Base-by-base conservation (phyloP, 2,329 filamentous ascomycete genomes). In the Penicillium sp. region DNA sequence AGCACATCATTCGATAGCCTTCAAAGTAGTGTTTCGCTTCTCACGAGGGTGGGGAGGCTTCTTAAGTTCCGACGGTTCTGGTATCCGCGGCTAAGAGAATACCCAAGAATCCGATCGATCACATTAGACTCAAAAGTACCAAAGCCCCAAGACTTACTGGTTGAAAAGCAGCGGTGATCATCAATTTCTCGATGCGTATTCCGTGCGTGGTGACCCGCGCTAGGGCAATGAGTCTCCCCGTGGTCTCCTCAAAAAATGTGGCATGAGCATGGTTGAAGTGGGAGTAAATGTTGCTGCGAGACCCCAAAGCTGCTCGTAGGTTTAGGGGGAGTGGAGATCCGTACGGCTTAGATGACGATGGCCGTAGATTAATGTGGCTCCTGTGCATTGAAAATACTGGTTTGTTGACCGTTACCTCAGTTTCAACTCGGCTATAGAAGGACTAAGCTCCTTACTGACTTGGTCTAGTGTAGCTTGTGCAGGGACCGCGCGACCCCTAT, bases 71-170 rank as follows among this genome's bases (percentile, higher is more conserved):
- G 62, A 2, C 59, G 56, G 44, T 62, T 62, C 37, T 62, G 51
- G 15, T 56, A 59, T 58, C 58, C 13, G 62, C 58, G 6, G 62
- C 58, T 40, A 61, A 63, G 9, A 56, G 59, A 29, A 62, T 59
- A 25, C 55, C 56, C 37, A 61, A 46, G 42, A 57, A 63, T 18
- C 15, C 15, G 2, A 6, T 55, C 56, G 2, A 56, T 53, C 8
- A 58, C 54, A 3, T 58, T 58, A 35, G 54, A 55, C 6, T 58
- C 52, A 15, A 47, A 49, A n/a, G 56, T 53, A 15, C 49, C 49
- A n/a, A 58, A 18, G 15, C 15, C 15, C 15, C 15, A 59, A 57
- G 54, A 59, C 20, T 56, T 49, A 53, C 24, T 52, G 43, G 27
- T 57, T 63, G 41, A 63, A 61, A 15, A 7, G 31, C 4, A 15